Conservation (phyloP, 2,329 filamentous ascomycete genomes). For the Fusarium tjaetaba region DNA sequence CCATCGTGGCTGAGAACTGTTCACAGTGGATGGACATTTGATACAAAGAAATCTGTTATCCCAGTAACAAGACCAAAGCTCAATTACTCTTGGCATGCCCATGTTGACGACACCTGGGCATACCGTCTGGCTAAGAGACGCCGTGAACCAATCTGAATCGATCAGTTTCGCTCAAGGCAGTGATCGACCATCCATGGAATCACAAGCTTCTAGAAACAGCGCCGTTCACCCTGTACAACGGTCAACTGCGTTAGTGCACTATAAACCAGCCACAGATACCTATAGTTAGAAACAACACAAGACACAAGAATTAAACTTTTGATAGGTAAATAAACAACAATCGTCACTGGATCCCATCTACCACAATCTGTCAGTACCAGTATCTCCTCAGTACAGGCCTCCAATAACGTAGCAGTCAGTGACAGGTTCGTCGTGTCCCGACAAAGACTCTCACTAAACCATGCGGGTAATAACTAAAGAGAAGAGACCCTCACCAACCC, state of each 20-base stretch:
- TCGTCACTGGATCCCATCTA: background rate
- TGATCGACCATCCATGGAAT: slow-evolving; percentile 1
- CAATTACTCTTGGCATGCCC: background rate
- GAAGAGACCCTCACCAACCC: slow-evolving; percentile 5
- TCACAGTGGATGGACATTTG: background rate
- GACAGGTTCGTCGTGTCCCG: background rate
- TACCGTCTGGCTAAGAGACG: background rate
- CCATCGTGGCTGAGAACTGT: background rate
- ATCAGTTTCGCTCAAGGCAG: background rate
- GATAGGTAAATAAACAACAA: slow-evolving; percentile 5
- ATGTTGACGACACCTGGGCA: background rate
- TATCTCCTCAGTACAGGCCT: slow-evolving; percentile 5
- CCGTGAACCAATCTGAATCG: background rate
- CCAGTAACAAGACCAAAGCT: background rate
- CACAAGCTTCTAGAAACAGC: slow-evolving; percentile 23
- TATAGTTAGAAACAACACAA: slow-evolving; percentile 1
- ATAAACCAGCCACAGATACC: background rate
- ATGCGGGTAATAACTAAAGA: slow-evolving; percentile 16
- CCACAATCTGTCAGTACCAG: background rate
- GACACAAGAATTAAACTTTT: slow-evolving; percentile 1
- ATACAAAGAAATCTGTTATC: background rate
- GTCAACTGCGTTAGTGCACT: slow-evolving; percentile 5
- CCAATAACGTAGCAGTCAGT: background rate
- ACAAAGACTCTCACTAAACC: slow-evolving; percentile 8
- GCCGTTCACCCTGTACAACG: slow-evolving; percentile 9